Evolutionary conservation across 495 filamentous ascomycete species (phyloP), one percentile per base, ranked within the genome.

Genomic region (Podospora didyma): DNA sequence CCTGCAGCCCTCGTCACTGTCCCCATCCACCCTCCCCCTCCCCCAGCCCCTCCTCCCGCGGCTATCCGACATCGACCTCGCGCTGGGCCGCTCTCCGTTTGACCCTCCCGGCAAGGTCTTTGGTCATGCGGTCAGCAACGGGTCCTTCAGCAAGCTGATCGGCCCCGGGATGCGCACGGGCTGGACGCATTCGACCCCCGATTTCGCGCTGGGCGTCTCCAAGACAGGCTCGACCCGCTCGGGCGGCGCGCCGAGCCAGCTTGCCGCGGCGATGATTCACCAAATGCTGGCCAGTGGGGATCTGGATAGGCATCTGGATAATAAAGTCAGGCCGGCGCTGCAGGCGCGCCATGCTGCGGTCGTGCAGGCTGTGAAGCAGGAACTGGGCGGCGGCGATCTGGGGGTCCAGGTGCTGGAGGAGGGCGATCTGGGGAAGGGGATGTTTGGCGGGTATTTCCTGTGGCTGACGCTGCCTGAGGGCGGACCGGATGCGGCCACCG

Each of bases 111-210:
- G 46, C 0, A 53, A 54, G 1, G n/a, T 69, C 11, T 94, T 88
- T 61, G 89, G 90, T 5, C 87, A 96, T 68, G 81, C 82, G 5
- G 72, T 92, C 17, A 87, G 84, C 59, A 96, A 96, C 70, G 89
- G 86, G 19, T 88, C 82, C 16, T 96, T 96, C 71, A 87, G 82
- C 62, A 97, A 97, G 70, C 79, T 96, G 16, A 78, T 85, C n/a
- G 88, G 82, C 0, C 91, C 92, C 0, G 92, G 91, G 0, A 61
- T 85, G 35, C 75, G 92, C 31, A 90, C 87, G 2, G 92, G 92
- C 19, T 97, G 92, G 91, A 80, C 83, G 0, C 92, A 96, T 65
- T 85, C 78, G 16, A 83, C 86, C 3, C 69, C 78, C 19, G 87
- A 85, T 51, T 76, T 95, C 53, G 83, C 83, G 0, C 76, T 77